Conservation (phyloP, 805 yeast genomes). For the Candida morakotiae region DNA sequence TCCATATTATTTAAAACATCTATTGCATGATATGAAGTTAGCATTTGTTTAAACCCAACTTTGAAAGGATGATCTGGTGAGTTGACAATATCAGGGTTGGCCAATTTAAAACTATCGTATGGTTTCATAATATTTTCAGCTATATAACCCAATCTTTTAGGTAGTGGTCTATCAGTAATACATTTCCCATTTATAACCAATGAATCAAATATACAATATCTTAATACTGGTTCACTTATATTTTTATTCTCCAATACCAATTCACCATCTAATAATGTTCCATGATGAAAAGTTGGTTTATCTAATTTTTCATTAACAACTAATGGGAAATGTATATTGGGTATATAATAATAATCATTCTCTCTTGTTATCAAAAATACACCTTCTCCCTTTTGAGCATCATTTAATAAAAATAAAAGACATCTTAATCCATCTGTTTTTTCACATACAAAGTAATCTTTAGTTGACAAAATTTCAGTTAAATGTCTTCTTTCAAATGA, state of each 20-base stretch:
- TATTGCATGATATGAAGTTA: constrained; percentile 70
- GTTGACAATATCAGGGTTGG: constrained; percentile 69
- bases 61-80: constrained; percentile 72
- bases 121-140: constrained; percentile 80
- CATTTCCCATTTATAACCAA: constrained; percentile 75
- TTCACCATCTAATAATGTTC: constrained; percentile 92
- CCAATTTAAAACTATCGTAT: constrained; percentile 62
- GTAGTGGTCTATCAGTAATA: constrained; percentile 66
- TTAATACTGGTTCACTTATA: constrained; percentile 43
- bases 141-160: constrained; percentile 82
- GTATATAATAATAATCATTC: constrained; percentile 78
- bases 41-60: constrained; percentile 84
- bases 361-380: constrained; percentile 86
- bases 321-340: constrained; percentile 79
- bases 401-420: constrained; percentile 61
- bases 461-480: constrained; percentile 51
- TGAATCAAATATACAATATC: constrained; percentile 89
- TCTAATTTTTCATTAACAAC: constrained; percentile 39
- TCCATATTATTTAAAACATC: constrained; percentile 71
- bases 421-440: constrained; percentile 93
- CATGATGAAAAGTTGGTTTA: constrained; percentile 66
- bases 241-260: constrained; percentile 74
- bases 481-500: constrained; percentile 80
- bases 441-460: constrained; percentile 93
- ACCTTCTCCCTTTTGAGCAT: constrained; percentile 78